Evolutionary conservation across 2,329 filamentous ascomycete genomes (phyloP).

Genomic region (Phialophora verrucosa): DNA sequence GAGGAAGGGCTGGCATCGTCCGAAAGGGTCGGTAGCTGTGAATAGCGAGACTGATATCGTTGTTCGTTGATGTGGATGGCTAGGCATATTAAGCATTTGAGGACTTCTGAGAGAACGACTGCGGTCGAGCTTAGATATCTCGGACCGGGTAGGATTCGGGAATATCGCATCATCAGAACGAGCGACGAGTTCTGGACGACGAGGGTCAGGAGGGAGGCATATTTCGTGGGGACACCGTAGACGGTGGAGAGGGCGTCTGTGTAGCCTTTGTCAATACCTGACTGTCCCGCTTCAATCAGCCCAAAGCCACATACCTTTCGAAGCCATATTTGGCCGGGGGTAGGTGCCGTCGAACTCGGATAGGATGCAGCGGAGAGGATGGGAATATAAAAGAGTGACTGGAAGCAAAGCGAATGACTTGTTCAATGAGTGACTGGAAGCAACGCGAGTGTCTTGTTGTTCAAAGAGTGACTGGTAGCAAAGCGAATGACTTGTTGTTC

Average conservation of each 20-base stretch:
- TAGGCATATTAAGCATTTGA: slow-evolving; percentile 85
- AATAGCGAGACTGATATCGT: slow-evolving; percentile 21
- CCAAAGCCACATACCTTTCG: slow-evolving; percentile 5
- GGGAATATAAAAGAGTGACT: neutral
- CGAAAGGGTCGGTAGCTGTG: slow-evolving; percentile 24
- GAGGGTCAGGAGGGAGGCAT: slow-evolving; percentile 36
- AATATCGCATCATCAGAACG: slow-evolving; percentile 73
- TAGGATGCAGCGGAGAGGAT: neutral
- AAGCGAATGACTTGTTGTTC: slow-evolving; percentile 10
- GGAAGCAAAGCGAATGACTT: neutral
- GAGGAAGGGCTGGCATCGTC: slow-evolving; percentile 39
- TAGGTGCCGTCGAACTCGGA: neutral
- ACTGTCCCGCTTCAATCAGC: too few relatives aligned
- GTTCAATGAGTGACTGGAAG: too few relatives aligned
- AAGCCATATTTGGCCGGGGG: neutral
- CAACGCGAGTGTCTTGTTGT: slow-evolving; percentile 3
- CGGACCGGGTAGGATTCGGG: slow-evolving; percentile 87
- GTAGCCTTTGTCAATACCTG: neutral
- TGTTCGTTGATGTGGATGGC: slow-evolving; percentile 81
- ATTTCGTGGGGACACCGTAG: slow-evolving; percentile 37
- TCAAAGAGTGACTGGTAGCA: neutral
- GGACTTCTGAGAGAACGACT: slow-evolving; percentile 88
- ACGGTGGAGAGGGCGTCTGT: slow-evolving; percentile 27
- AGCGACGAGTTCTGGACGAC: slow-evolving; percentile 38
- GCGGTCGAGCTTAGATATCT: slow-evolving; percentile 93